Percentiles rank a stretch among this genome's conserved stretches.
Evolutionary conservation across 257 asterid genomes (phyloP).

Genomic region (Fraxinus pennsylvanica): DNA sequence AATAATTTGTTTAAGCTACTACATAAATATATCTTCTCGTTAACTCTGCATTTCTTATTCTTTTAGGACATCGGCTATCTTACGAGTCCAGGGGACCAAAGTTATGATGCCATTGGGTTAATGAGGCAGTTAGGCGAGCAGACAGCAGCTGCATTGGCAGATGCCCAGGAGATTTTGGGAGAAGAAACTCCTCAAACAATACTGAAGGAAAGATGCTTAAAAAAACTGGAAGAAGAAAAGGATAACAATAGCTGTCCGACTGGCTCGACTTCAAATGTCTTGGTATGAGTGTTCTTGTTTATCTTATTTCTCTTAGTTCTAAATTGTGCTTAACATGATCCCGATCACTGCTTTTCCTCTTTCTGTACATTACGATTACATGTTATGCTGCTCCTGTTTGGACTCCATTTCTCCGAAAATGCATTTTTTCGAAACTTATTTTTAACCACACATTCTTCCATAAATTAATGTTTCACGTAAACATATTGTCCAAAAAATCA

Average conservation of each 20-base stretch:
- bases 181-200: slow-evolving; percentile 83
- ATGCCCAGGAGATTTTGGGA: slow-evolving; percentile 89
- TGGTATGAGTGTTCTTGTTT: slow-evolving; percentile 42
- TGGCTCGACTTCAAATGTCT: slow-evolving; percentile 41
- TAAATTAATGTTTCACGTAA: too few species aligned
- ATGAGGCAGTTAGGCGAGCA: slow-evolving; percentile 95
- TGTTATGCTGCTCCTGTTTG: background rate
- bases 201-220: slow-evolving; percentile 53
- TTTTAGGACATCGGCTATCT: slow-evolving; percentile 77
- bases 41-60: slow-evolving; percentile 10
- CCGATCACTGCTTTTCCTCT: background rate
- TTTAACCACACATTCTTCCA: too few species aligned
- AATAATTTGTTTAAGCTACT: background rate
- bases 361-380: background rate
- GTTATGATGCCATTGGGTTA: slow-evolving; percentile 88
- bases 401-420: too few species aligned
- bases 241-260: slow-evolving; percentile 32
- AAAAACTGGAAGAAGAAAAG: slow-evolving; percentile 35
- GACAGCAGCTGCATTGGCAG: slow-evolving; percentile 85
- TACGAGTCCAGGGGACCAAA: slow-evolving; percentile 74
- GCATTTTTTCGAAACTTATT: too few species aligned
- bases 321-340: background rate
- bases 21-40: background rate
- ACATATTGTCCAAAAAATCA: too few species aligned
- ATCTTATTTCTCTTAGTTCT: background rate